A percentile compares a stretch with the other conserved stretches of the same genome.
Evolutionary conservation across 2,329 filamentous ascomycete genomes (phyloP).

Genomic region (Aspergillus persii): DNA sequence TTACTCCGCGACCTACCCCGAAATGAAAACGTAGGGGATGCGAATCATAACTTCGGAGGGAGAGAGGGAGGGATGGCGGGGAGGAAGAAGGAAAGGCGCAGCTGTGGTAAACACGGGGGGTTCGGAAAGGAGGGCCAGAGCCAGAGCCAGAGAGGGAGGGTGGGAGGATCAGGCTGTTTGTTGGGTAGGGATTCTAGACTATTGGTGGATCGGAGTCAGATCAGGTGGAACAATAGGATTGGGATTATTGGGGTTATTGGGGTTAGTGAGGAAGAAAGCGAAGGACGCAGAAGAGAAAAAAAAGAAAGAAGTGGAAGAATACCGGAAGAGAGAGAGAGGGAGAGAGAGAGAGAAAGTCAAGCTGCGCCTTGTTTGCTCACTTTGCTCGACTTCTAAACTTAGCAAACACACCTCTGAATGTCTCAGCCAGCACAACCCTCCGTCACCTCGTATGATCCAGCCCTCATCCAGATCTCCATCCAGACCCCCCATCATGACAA

Average conservation of each 20-base stretch:
- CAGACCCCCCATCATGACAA: no score
- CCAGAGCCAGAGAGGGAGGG: neutral
- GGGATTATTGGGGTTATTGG: no score
- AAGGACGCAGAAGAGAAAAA: neutral
- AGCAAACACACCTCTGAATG: constrained; percentile 8
- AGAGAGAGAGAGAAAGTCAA: constrained; percentile 5
- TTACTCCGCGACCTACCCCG: constrained; percentile 16
- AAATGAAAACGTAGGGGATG: constrained; percentile 20
- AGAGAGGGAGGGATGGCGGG: constrained; percentile 10
- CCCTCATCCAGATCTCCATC: neutral
- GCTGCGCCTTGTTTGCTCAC: constrained; percentile 20
- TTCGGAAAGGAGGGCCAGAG: neutral
- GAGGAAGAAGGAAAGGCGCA: constrained; percentile 9
- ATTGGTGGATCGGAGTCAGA: neutral
- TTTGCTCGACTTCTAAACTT: constrained; percentile 23
- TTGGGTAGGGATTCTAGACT: no score
- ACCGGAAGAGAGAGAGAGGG: constrained; percentile 3
- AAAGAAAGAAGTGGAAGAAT: neutral
- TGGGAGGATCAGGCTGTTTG: no score
- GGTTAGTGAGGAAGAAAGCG: no score
- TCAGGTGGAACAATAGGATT: no score
- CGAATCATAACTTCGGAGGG: constrained; percentile 19
- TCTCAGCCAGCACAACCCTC: constrained; percentile 7
- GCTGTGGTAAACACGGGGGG: constrained; percentile 16
- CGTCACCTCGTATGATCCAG: neutral